Conservation (phyloP, 441 rosid genomes). For the Gossypium schwendimanii region DNA sequence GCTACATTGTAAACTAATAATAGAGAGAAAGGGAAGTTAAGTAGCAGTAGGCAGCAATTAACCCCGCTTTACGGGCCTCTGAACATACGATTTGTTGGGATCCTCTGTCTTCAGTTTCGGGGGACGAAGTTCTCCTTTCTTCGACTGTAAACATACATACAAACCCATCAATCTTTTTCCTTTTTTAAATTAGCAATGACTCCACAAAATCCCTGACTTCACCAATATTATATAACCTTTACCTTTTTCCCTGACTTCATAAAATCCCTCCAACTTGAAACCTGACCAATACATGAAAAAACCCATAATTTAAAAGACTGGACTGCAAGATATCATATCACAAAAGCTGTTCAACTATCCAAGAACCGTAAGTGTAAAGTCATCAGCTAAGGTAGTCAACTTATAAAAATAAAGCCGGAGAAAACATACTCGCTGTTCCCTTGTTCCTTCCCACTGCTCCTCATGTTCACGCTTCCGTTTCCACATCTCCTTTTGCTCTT, state of each 20-base stretch:
- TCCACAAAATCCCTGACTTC: not conserved
- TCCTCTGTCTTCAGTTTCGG: constrained; percentile 97
- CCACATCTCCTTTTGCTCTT: constrained; percentile 8
- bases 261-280: constrained; percentile 99
- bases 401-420: not conserved
- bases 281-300: constrained; percentile 36
- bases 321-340: not conserved
- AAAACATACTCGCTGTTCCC: constrained; percentile 5
- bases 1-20: not conserved
- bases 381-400: not conserved
- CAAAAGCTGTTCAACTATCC: not conserved
- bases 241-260: constrained; percentile 77
- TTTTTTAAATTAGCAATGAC: not conserved
- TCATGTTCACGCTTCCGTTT: constrained; percentile 3
- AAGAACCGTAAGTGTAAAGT: not conserved
- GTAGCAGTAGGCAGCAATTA: constrained; percentile 18
- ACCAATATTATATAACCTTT: not conserved
- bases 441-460: constrained; percentile 9
- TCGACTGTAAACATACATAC: constrained; percentile 39
- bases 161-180: not conserved
- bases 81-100: constrained; percentile 96
- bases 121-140: constrained; percentile 91
- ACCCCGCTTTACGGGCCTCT: constrained; percentile 88
- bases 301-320: not conserved
- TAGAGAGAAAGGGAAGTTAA: not conserved